Evolutionary conservation across 495 filamentous ascomycete species (phyloP), one percentile per base, ranked within the genome.

Genomic region (Letharia lupina): DNA sequence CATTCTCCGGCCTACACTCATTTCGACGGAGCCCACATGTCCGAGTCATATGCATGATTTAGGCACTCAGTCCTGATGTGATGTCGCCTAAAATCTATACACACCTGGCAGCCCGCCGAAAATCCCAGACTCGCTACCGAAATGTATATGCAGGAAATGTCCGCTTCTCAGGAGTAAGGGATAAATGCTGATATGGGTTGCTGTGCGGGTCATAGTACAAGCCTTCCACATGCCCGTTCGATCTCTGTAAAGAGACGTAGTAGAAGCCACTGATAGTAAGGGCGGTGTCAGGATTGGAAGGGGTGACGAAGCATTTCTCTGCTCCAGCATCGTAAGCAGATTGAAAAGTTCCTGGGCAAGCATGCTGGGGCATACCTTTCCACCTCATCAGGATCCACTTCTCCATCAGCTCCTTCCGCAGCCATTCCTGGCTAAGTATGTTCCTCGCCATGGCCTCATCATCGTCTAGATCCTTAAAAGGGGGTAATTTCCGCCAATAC

Each of bases 191-290:
- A 73, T 87, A 89, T 18, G 88, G 88, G 37, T 83, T 85, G 68
- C 87, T 89, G 67, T 81, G 78, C 8, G 88, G 87, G 71, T 91
- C 88, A 71, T 88, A 89, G 67, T 91, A 91, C 60, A 90, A 76
- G 0, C 88, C 88, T 68, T 89, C 86, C 45, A 90, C 79, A 37
- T 77, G 77, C 31, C 88, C 88, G 69, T 82, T 81, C 42, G 79
- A 77, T 50, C 88, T 78, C 60, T 80, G 75, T 64, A 91, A 73
- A 60, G 84, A 86, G 33, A 90, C 81, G 72, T 89, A 91, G 70
- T 91, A 91, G 73, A 91, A 91, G 7, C 88, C 88, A 61, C 81
- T 85, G 61, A 91, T 91, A 11, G 88, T 91, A 28, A 91, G 81
- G 48, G 85, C 83, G 70, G 80, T 78, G 65, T 80, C 78, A 41